phyloP scores from a whole-genome alignment of 495 filamentous ascomycete genomes.

The Parathielavia hyrcaniae region DNA sequence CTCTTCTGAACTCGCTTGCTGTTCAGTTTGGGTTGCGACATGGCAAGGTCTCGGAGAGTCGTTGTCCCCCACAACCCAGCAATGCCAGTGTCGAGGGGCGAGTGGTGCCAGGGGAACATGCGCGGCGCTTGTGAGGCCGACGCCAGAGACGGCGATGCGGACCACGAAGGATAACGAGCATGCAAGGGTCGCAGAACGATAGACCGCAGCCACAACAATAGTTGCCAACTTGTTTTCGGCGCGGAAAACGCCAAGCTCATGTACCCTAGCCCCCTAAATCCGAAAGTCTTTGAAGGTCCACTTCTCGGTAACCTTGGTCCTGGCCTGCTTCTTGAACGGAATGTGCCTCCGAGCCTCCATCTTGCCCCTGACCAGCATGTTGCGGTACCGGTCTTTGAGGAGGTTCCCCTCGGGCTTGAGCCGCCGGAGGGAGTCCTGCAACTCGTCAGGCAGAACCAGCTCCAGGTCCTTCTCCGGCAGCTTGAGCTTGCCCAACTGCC shows the following conservation, averaged over 20 bases:
- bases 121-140: too few species aligned
- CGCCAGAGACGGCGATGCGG: too few species aligned
- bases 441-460: slow-evolving; percentile 84
- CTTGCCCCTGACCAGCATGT: slow-evolving; percentile 79
- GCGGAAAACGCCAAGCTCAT: background rate
- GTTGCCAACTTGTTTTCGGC: slow-evolving; percentile 15
- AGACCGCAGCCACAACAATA: background rate
- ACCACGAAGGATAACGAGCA: too few species aligned
- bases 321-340: slow-evolving; percentile 69
- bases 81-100: too few species aligned
- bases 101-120: too few species aligned
- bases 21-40: too few species aligned
- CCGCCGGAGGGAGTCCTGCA: slow-evolving; percentile 80
- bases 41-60: too few species aligned
- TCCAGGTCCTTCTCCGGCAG: slow-evolving; percentile 76
- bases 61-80: too few species aligned
- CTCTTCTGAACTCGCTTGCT: too few species aligned
- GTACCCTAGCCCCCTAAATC: background rate
- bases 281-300: slow-evolving; percentile 95
- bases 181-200: too few species aligned
- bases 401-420: slow-evolving; percentile 94
- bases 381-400: slow-evolving; percentile 85
- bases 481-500: slow-evolving; percentile 69
- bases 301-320: slow-evolving; percentile 79
- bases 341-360: slow-evolving; percentile 74